Evolutionary conservation across 345 rosid species (phyloP), one percentile per base, ranked within the genome.

Genomic region (Physaria fendleri): DNA sequence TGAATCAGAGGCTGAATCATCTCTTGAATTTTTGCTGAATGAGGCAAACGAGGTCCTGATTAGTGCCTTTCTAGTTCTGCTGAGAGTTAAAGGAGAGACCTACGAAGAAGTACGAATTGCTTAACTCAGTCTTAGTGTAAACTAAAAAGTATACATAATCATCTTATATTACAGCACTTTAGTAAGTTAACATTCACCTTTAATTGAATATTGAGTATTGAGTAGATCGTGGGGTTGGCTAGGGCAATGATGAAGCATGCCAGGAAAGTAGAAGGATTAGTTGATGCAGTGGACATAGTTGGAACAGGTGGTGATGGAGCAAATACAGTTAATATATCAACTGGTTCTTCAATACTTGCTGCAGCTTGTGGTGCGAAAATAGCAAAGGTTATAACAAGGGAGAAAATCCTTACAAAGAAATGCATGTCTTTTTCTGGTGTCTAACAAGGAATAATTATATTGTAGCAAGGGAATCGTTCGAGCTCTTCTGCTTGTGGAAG

Each of bases 401-500:
- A 12, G 22, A 50, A 40, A 17, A 10, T 49, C 53, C 22, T n/a
- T 17, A 7, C 2, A 32, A 33, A 38, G 13, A 22, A 40, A 8
- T 16, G 10, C 29, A n/a, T n/a, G n/a, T n/a, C 3, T 35, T n/a
- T 18, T 16, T 9, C 17, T 22, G 38, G 5, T 9, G 13, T 49
- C 9, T 28, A 28, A 10, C 35, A 9, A 51, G 8, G 7, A 4
- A 27, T 1, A n/a, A n/a, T 8, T 21, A 21, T 62, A 8, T 59
- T 64, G 70, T 85, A 94, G 97, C 97, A 85, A 82, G 97, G 99
- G 65, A 94, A 78, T 66, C 88, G 90, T 21, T 87, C 99, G 0
- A 94, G 99, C 60, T 94, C 99, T 60, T 94, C 96, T 41, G 95
- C 99, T 4, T 90, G 97, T 68, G 99, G 99, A 72, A 94, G 99